A percentile compares a stretch with the other conserved stretches of the same genome.
phyloP scores from a whole-genome alignment of 2,329 filamentous ascomycete species.

The Didymella pinodella region DNA sequence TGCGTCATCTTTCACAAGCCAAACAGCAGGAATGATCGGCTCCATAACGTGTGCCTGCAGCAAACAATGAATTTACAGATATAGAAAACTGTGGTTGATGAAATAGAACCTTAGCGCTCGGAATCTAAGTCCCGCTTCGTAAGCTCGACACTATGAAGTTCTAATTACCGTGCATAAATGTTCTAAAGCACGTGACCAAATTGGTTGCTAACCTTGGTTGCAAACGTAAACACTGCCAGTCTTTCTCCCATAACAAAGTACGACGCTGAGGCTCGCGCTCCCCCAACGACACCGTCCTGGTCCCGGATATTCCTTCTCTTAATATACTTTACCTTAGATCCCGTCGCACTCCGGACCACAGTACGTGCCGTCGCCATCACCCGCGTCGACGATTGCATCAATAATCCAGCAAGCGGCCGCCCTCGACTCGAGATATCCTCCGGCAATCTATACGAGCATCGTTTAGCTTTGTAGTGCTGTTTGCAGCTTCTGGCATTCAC shows the following conservation, averaged over 20 bases:
- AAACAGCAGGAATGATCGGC: slow-evolving; percentile 25
- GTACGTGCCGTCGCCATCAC: slow-evolving; percentile 23
- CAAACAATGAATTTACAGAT: slow-evolving; percentile 6
- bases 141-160: not conserved
- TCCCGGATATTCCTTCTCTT: slow-evolving; percentile 29
- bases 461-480: not conserved
- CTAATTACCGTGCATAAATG: slow-evolving; percentile 1
- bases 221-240: slow-evolving; percentile 21
- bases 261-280: slow-evolving; percentile 26
- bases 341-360: slow-evolving; percentile 17
- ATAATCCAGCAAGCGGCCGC: slow-evolving; percentile 5
- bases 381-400: slow-evolving; percentile 12
- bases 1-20: slow-evolving; percentile 49
- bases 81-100: not conserved
- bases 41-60: slow-evolving; percentile 33
- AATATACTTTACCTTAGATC: slow-evolving; percentile 23
- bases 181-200: slow-evolving; percentile 7
- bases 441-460: slow-evolving; percentile 30
- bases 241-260: slow-evolving; percentile 37
- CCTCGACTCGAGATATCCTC: slow-evolving; percentile 4
- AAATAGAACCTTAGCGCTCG: not conserved
- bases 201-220: slow-evolving; percentile 4
- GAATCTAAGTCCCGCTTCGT: not conserved
- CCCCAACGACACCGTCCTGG: slow-evolving; percentile 30
- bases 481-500: not conserved